Base-by-base conservation (phyloP, 208 protist genomes). In the Acanthamoeba healyi region DNA sequence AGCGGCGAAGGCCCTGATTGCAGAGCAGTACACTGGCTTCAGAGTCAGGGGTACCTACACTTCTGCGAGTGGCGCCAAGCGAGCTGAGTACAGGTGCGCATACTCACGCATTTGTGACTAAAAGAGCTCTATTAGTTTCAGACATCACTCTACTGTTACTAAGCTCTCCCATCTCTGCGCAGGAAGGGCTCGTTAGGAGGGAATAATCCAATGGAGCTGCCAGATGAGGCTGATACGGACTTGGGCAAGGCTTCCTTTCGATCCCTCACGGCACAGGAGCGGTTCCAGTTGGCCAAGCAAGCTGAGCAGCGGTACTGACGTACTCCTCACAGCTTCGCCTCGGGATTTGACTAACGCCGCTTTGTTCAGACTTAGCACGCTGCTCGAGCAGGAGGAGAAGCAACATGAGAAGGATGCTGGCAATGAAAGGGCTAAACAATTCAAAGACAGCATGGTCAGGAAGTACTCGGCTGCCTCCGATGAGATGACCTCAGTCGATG, bases 21-120 rank as follows among this genome's bases (percentile, higher is more conserved):
- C 46, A 7, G 79, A 87, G 34, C 42, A 87, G 79, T 87, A 87
- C 49, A 61, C 79, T 5, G 79, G 79, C 49, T 87, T 36, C 79
- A 15, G 79, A 22, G 79, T 87, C 22, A 29, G 49, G 26, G 79
- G 79, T n/a, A 29, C 1, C 79, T 87, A 87, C 7, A 5, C 79
- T 38, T 7, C 79, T 6, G 10, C 26, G 29, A 87, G 79, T 32
- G 46, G 46, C 49, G 79, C 46, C 79, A 87, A 61, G 26, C 42
- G 79, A 36, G 67, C 67, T 36, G 67, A 77, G 17, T 14, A 14
- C 34, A 38, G 67, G 67, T 77, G 46, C 36, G n/a, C n/a, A n/a
- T n/a, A n/a, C n/a, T n/a, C n/a, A n/a, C n/a, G n/a, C n/a, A n/a
- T n/a, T n/a, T n/a, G n/a, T n/a, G n/a, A n/a, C n/a, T n/a, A n/a